Base-by-base conservation (phyloP, 192 early-diverging fungal genomes). In the Backusella sp. region DNA sequence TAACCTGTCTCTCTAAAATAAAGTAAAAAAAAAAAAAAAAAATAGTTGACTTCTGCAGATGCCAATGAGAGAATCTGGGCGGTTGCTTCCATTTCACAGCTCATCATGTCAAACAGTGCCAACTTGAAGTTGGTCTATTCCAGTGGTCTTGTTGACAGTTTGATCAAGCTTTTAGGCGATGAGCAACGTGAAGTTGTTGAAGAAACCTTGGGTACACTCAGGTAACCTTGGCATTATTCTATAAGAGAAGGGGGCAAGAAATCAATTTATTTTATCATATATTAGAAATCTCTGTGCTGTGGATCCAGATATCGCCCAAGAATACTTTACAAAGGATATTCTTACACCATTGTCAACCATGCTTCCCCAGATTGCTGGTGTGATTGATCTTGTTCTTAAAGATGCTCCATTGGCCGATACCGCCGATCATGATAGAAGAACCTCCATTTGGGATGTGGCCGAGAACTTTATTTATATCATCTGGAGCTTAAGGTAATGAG, bases 61-160 rank as follows among this genome's bases (percentile, higher is more conserved):
- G 79, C 89, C 34, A 90, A 89, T 72, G 96, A 98, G 44, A 84
- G 95, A 6, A 90, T 91, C 6, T 98, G 96, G 95, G 94, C 96
- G 1, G 93, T 94, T 17, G 92, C 95, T 35, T 93, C 94, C 73
- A 88, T 94, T 19, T 94, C 93, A 44, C 92, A 96, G 82, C 83
- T 98, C 37, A 83, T 94, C 77, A 86, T 90, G 75, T 77, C 84
- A 49, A 88, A 92, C 68, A 82, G 75, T 14, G 79, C 81, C n/a
- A 91, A 89, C 6, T 90, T 93, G 19, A 89, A 91, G 68, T 76
- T 94, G 68, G 85, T 98, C 68, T 86, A 97, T n/a, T 85, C 90
- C 65, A 91, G 90, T 70, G 88, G 90, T 78, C 76, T 96, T 34
- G 79, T 94, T 28, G 82, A 80, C 21, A 83, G 82, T 4, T 82